These are phyloP conservation scores for Pythium pectinolyticum DNA, from an alignment of 352 stramenopile genomes.

Conservation along the genomic window DNA sequence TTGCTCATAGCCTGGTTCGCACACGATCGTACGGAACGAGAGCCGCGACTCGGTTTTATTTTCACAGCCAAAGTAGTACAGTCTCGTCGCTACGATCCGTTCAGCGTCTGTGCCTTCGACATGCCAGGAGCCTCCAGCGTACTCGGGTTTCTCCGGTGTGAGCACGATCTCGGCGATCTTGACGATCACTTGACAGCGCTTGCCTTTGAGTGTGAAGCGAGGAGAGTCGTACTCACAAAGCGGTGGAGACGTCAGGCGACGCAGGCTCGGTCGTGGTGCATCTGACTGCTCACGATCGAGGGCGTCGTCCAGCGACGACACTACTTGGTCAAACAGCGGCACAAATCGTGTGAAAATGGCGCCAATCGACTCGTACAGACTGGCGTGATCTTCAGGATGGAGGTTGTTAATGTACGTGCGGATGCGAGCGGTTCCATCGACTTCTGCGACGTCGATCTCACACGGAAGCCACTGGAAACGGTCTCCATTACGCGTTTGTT, in stretches of 20 bases:
- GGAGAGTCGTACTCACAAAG: too few relatives aligned
- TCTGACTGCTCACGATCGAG: not conserved
- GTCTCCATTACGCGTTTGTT: constrained; percentile 3
- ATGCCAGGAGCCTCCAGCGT: too few relatives aligned
- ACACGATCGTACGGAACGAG: constrained; percentile 25
- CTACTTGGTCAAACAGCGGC: constrained; percentile 30
- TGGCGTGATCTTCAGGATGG: constrained; percentile 18
- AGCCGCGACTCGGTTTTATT: constrained; percentile 34
- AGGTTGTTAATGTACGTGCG: constrained; percentile 33
- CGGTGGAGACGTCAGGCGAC: too few relatives aligned
- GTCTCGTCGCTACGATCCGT: too few relatives aligned
- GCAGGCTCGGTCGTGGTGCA: too few relatives aligned
- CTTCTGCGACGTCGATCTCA: constrained; percentile 5
- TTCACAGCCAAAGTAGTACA: constrained; percentile 34
- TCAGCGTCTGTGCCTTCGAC: too few relatives aligned
- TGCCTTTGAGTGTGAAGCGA: too few relatives aligned
- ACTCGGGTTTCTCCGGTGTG: too few relatives aligned
- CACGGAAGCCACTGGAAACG: constrained; percentile 14
- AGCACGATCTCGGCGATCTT: too few relatives aligned
- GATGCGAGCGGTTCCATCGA: not conserved
- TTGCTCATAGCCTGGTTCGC: constrained; percentile 16
- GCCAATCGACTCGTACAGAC: constrained; percentile 24
- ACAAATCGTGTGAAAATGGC: constrained; percentile 26
- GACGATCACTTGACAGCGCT: too few relatives aligned
- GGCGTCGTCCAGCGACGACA: constrained; percentile 16